Conservation (phyloP, 192 early-diverging fungal species). For the Coemansia sp. region DNA sequence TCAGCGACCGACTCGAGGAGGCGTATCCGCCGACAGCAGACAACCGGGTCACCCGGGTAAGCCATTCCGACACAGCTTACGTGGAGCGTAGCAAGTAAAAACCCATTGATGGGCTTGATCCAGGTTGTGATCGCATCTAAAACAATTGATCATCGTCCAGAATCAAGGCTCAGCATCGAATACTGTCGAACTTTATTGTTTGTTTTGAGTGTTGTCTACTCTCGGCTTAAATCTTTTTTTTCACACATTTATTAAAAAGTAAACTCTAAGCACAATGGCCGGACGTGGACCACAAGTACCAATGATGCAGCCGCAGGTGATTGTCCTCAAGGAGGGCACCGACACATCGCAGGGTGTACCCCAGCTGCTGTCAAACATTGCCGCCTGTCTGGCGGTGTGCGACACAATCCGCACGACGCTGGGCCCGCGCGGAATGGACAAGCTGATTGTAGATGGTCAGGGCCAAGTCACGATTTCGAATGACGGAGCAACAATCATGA, state of each 20-base stretch:
- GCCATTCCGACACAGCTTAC: slow-evolving; percentile 15
- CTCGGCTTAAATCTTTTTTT: background rate
- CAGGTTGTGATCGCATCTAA: background rate
- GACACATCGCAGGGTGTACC: slow-evolving; percentile 97
- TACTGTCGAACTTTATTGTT: background rate
- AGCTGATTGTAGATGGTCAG: slow-evolving; percentile 93
- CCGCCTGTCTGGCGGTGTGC: slow-evolving; percentile 90
- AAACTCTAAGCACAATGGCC: slow-evolving; percentile 28
- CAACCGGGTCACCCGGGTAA: slow-evolving; percentile 31
- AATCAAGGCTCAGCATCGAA: too few species aligned
- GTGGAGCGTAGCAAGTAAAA: slow-evolving; percentile 2
- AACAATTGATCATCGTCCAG: background rate
- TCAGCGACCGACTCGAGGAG: slow-evolving; percentile 48
- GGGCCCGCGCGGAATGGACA: slow-evolving; percentile 99
- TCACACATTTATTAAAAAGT: background rate
- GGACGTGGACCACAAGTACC: slow-evolving; percentile 37
- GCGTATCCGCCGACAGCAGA: slow-evolving; percentile 30
- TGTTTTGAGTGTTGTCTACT: background rate
- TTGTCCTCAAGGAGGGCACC: slow-evolving; percentile 98
- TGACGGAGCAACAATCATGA: slow-evolving; percentile 99
- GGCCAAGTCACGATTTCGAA: slow-evolving; percentile 96
- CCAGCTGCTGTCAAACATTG: slow-evolving; percentile 97
- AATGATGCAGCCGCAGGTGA: slow-evolving; percentile 94
- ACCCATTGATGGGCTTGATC: background rate
- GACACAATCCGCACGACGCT: slow-evolving; percentile 95